Evolutionary conservation across 805 yeast genomes (phyloP).

Genomic region (Lipomyces sp.): DNA sequence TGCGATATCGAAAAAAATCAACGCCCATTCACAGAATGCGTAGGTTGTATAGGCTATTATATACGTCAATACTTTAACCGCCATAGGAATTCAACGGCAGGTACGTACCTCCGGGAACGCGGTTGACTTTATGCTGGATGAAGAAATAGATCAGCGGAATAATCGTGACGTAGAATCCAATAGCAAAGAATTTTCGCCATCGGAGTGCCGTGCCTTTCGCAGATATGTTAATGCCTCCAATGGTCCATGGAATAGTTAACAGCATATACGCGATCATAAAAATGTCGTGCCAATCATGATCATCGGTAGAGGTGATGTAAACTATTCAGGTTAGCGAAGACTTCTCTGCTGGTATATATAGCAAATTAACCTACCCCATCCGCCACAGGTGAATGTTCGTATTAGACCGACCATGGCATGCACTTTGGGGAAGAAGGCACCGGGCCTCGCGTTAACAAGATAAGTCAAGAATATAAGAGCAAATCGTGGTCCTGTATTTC

Average conservation of each 20-base stretch:
- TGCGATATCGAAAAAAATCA: conserved; percentile 79
- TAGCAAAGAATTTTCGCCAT: conserved; percentile 58
- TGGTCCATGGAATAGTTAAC: conserved; percentile 90
- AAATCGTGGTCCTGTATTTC: conserved; percentile 41
- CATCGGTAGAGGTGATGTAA: conserved; percentile 94
- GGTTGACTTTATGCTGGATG: conserved; percentile 89
- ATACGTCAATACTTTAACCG: neutral
- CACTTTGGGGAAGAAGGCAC: conserved; percentile 47
- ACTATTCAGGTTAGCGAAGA: conserved; percentile 48
- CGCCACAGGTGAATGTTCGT: conserved; percentile 96
- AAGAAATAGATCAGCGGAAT: conserved; percentile 86
- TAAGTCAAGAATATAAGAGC: conserved; percentile 33
- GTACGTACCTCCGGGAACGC: conserved; percentile 63
- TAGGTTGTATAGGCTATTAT: conserved; percentile 81
- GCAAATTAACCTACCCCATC: conserved; percentile 60
- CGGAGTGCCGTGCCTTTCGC: conserved; percentile 52
- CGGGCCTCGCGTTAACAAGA: conserved; percentile 32
- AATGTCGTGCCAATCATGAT: conserved; percentile 93
- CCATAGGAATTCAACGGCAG: neutral
- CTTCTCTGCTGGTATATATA: neutral
- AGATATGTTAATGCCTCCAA: conserved; percentile 60
- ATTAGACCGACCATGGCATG: conserved; percentile 63
- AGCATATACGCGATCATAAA: conserved; percentile 92
- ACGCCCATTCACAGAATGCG: conserved; percentile 93
- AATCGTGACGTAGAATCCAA: conserved; percentile 69